Evolutionary conservation across 257 asterid genomes (phyloP), one percentile per base, ranked within the genome.

Genomic region (Solanum medicagineum): DNA sequence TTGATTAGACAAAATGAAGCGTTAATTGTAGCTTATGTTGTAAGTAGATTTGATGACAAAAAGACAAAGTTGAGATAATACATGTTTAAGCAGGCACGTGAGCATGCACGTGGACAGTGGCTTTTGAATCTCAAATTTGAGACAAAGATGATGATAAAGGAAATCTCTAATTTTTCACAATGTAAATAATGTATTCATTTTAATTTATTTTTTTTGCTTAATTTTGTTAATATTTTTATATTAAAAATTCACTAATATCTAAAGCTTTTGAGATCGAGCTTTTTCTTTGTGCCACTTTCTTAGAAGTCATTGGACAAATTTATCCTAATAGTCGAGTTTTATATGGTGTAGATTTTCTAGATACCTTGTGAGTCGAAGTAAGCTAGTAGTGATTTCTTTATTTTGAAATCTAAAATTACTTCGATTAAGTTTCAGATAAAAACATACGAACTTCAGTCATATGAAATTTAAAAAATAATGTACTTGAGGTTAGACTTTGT

Each of bases 81-180:
- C 36, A 60, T 83, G 87, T 85, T 77, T 75, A 42, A 36, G 29
- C 32, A 73, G 45, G 26, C 87, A 86, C 36, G 90, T 86, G 87
- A 68, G 80, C 32, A 36, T 54, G 71, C 82, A 84, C 83, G 47
- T 65, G 88, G 83, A 65, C 70, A 51, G 63, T 36, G 19, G 22
- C 81, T 7, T 75, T 20, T 75, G 60, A 75, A 15, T 74, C 60
- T 24, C 59, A 47, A 68, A 12, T 75, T 49, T 75, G 44, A 75
- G 60, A 75, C 44, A 49, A 7, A 5, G 19, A 29, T 22, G n/a
- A 59, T 59, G 66, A n/a, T 59, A 29, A 59, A 59, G 6, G 42
- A 36, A 36, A 36, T 4, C 42, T 36, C 6, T 3, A 36, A 36
- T 36, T 36, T 36, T 36, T 36, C 42, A 4, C 42, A 36, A 36